Conservation (phyloP, 1,139 yeast species). For the Blastobotrys apis region DNA sequence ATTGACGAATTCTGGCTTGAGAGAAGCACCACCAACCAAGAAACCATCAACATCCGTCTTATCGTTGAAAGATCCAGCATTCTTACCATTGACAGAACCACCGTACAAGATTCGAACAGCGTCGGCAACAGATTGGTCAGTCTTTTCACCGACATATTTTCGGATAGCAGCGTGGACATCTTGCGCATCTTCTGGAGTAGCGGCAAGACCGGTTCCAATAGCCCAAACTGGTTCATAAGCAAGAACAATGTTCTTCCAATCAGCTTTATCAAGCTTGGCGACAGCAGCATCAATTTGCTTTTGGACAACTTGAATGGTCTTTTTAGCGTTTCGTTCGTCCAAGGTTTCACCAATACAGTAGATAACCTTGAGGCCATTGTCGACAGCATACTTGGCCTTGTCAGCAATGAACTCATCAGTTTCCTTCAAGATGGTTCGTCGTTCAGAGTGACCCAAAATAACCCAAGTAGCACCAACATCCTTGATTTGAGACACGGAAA, state of each 20-base stretch:
- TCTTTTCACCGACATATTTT: constrained; percentile 67
- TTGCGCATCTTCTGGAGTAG: constrained; percentile 97
- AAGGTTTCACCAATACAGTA: constrained; percentile 96
- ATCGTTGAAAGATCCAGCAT: constrained; percentile 85
- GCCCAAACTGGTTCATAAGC: constrained; percentile 99
- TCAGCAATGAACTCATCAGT: constrained; percentile 87
- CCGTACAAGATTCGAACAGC: constrained; percentile 91
- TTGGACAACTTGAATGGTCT: constrained; percentile 81
- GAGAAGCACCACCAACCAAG: constrained; percentile 99
- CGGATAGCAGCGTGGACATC: constrained; percentile 83
- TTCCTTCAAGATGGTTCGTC: constrained; percentile 92
- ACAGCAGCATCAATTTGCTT: constrained; percentile 89
- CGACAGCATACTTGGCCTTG: constrained; percentile 92
- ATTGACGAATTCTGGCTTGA: constrained; percentile 96
- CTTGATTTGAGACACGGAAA: constrained; percentile 80
- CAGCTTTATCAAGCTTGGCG: constrained; percentile 58
- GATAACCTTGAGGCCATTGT: constrained; percentile 81
- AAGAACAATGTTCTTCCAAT: constrained; percentile 89
- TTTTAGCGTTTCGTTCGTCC: constrained; percentile 87
- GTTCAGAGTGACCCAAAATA: constrained; percentile 96
- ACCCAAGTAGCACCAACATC: constrained; percentile 96
- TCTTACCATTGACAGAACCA: constrained; percentile 96
- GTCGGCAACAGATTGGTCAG: constrained; percentile 76
- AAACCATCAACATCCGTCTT: constrained; percentile 95
- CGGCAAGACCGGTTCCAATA: constrained; percentile 98